phyloP scores from a whole-genome alignment of 1,284 basidiomycete species.

The Ceratobasidium sp. region DNA sequence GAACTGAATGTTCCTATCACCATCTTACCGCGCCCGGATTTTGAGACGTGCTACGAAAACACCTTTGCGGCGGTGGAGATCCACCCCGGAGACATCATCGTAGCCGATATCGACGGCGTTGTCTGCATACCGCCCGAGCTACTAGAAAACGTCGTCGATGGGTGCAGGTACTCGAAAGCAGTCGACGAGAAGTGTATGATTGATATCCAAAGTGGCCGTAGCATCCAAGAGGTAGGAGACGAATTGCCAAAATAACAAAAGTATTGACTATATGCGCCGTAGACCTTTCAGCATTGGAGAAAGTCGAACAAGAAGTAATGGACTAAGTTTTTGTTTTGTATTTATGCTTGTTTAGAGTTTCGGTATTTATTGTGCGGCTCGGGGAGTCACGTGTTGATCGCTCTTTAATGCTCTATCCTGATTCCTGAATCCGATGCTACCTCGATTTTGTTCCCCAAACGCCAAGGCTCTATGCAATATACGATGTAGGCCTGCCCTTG shows the following conservation, averaged over 20 bases:
- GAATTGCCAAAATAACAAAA: too few relatives aligned
- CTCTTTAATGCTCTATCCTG: not conserved
- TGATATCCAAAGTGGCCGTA: slow-evolving; percentile 66
- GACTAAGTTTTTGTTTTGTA: slow-evolving; percentile 16
- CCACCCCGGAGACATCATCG: slow-evolving; percentile 83
- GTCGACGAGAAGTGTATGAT: slow-evolving; percentile 81
- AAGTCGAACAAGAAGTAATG: slow-evolving; percentile 39
- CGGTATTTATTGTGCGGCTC: slow-evolving; percentile 13
- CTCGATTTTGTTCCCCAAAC: slow-evolving; percentile 6
- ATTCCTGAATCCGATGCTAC: too few relatives aligned
- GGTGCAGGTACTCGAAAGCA: slow-evolving; percentile 71
- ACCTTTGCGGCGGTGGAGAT: slow-evolving; percentile 70
- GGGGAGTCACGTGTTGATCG: slow-evolving; percentile 32
- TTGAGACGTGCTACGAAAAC: slow-evolving; percentile 52
- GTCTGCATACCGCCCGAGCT: slow-evolving; percentile 79
- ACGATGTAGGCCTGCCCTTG: not conserved
- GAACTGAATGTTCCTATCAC: slow-evolving; percentile 79
- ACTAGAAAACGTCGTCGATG: slow-evolving; percentile 69
- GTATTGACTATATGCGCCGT: slow-evolving; percentile 8
- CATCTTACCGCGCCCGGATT: slow-evolving; percentile 64
- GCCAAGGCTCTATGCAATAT: not conserved
- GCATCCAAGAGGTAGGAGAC: slow-evolving; percentile 35
- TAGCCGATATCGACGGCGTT: slow-evolving; percentile 92
- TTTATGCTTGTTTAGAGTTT: slow-evolving; percentile 18
- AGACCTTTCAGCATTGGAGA: slow-evolving; percentile 44